Evolutionary conservation across 768 basidiomycete species (phyloP).

Genomic region (Lactarius quietus): DNA sequence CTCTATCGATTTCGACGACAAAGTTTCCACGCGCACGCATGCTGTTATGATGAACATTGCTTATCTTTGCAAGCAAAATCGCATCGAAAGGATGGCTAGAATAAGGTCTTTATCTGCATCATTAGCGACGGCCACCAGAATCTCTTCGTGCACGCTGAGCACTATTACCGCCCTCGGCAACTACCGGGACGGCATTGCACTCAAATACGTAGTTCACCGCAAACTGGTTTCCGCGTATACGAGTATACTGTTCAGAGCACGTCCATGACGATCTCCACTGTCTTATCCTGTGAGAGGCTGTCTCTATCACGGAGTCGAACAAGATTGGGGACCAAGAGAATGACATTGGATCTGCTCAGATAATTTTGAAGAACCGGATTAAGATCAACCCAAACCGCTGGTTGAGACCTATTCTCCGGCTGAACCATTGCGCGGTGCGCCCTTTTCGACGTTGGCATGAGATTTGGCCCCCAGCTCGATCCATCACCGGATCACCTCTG

Average conservation of each 20-base stretch:
- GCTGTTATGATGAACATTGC: slow-evolving; percentile 89
- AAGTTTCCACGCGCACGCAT: slow-evolving; percentile 92
- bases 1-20: too few species aligned
- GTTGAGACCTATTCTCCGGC: too few species aligned
- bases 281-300: slow-evolving; percentile 36
- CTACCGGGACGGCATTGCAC: slow-evolving; percentile 95
- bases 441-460: too few species aligned
- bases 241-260: slow-evolving; percentile 90
- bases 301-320: slow-evolving; percentile 75
- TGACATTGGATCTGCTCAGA: too few species aligned
- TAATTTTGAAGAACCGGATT: too few species aligned
- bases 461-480: too few species aligned
- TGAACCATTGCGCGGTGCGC: too few species aligned
- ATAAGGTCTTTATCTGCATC: slow-evolving; percentile 93
- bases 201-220: slow-evolving; percentile 77
- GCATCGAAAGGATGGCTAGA: slow-evolving; percentile 97
- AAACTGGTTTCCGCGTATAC: slow-evolving; percentile 82
- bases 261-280: slow-evolving; percentile 28
- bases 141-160: slow-evolving; percentile 76
- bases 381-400: too few species aligned
- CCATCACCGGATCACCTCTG: too few species aligned
- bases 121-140: slow-evolving; percentile 82
- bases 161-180: slow-evolving; percentile 91
- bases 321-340: slow-evolving; percentile 80
- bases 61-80: slow-evolving; percentile 81